phyloP scores from a whole-genome alignment of 179 eudicot species.

The Beta lomatogona region DNA sequence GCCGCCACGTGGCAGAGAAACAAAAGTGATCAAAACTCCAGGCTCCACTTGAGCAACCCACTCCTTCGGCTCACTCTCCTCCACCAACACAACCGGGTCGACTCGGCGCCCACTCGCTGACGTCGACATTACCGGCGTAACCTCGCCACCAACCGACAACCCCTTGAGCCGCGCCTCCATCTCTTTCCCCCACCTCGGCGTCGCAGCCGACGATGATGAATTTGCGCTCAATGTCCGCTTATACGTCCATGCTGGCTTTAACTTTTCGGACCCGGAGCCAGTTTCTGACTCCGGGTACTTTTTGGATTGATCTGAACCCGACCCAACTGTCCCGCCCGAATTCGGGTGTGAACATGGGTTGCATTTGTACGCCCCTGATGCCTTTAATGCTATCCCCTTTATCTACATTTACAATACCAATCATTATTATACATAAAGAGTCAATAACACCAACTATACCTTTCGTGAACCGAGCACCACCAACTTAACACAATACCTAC shows the following conservation, averaged over 20 bases:
- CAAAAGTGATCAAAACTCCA: constrained; percentile 83
- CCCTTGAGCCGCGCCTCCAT: constrained; percentile 91
- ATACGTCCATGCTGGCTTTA: constrained; percentile 64
- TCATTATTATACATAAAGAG: too few relatives aligned
- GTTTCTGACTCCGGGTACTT: constrained; percentile 30
- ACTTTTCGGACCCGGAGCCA: constrained; percentile 53
- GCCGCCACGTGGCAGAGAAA: constrained; percentile 88
- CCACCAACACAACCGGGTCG: constrained; percentile 74
- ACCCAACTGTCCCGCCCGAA: constrained; percentile 17
- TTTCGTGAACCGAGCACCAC: too few relatives aligned
- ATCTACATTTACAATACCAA: constrained; percentile 39
- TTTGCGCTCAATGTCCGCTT: constrained; percentile 60
- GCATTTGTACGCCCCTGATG: constrained; percentile 90
- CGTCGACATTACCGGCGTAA: constrained; percentile 47
- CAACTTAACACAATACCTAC: too few relatives aligned
- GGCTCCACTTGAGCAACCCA: constrained; percentile 99
- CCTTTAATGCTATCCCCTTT: constrained; percentile 80
- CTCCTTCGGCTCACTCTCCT: constrained; percentile 86
- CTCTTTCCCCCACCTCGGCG: constrained; percentile 82
- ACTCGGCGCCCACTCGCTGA: constrained; percentile 71
- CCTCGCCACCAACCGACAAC: constrained; percentile 55
- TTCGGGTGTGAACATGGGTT: constrained; percentile 52
- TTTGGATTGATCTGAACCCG: constrained; percentile 25
- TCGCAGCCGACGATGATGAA: constrained; percentile 45
- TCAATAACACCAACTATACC: too few relatives aligned